Evolutionary conservation across 371 early-diverging fungal species (phyloP).

Genomic region (Blakeslea trispora): DNA sequence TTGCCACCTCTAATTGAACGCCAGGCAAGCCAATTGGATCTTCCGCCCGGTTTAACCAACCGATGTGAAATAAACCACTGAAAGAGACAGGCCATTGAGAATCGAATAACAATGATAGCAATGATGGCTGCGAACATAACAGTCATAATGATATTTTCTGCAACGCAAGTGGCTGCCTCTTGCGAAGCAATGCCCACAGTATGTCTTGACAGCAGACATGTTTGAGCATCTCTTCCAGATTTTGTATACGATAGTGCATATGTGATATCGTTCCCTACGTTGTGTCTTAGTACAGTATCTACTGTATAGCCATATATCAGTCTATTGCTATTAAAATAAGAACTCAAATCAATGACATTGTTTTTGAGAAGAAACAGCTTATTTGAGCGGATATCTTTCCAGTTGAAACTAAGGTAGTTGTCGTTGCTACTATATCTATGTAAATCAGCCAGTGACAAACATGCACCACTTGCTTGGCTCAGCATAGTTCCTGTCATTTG

Average conservation of each 20-base stretch:
- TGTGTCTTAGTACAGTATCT: slow-evolving; percentile 26
- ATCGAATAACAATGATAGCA: slow-evolving; percentile 48
- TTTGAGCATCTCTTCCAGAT: slow-evolving; percentile 36
- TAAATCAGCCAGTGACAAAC: slow-evolving; percentile 13
- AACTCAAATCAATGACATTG: slow-evolving; percentile 8
- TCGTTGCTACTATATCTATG: slow-evolving; percentile 4
- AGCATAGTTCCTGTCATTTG: slow-evolving; percentile 6
- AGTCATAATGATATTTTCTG: slow-evolving; percentile 53
- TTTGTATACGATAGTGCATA: slow-evolving; percentile 41
- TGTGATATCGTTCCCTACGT: slow-evolving; percentile 48
- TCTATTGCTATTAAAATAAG: slow-evolving; percentile 13
- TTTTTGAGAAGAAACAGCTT: slow-evolving; percentile 14
- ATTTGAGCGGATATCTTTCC: slow-evolving; percentile 21
- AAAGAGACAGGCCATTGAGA: slow-evolving; percentile 62
- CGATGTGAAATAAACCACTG: slow-evolving; percentile 54
- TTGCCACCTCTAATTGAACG: slow-evolving; percentile 56
- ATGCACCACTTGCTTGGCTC: slow-evolving; percentile 8
- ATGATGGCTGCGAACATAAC: slow-evolving; percentile 47
- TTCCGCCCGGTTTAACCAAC: slow-evolving; percentile 49
- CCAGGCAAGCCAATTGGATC: slow-evolving; percentile 53
- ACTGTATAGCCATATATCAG: slow-evolving; percentile 36
- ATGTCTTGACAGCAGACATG: slow-evolving; percentile 43
- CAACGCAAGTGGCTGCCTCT: slow-evolving; percentile 54
- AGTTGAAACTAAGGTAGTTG: slow-evolving; percentile 18
- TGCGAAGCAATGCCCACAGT: slow-evolving; percentile 49